Evolutionary conservation across 306 rosid species (phyloP), one percentile per base, ranked within the genome.

Genomic region (Prosopis cineraria): DNA sequence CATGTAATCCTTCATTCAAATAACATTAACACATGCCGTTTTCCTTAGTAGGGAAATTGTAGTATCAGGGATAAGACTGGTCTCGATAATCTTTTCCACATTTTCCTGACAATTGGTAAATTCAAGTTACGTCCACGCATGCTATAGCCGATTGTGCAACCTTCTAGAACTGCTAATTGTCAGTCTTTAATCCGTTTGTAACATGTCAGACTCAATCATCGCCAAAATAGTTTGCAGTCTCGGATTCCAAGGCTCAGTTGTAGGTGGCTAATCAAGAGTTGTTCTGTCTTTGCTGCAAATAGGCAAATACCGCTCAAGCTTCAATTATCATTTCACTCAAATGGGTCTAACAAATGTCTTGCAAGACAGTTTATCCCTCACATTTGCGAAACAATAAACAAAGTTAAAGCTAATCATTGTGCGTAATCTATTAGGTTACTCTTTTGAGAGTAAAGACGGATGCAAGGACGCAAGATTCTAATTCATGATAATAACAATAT

Each of bases 301-400:
- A 31, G 47, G 48, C 24, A 39, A 9, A 14, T 58, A 14, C 44
- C 50, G 20, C 83, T 27, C 66, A 43, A 30, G 6, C 77, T 73
- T 74, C 55, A 50, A 50, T 58, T n/a, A 66, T 45, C 60, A 73
- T 60, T 30, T 41, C 55, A 76, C 62, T 41, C 39, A 31, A 73
- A 80, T 64, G 71, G 58, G 70, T 78, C 78, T 60, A 76, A 77
- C 68, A 62, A 31, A 79, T 16, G 10, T 37, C 86, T 59, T 16
- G 65, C 27, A n/a, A 7, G 58, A 50, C 10, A 25, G 7, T 50
- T 50, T 17, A 25, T 6, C 25, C 58, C 58, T n/a, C 27, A 19
- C 58, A 50, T 50, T n/a, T n/a, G 25, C 3, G 25, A 50, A 20
- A n/a, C 25, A 50, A 19, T n/a, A 50, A 19, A 50, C 58, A 50